Evolutionary conservation across 2,329 filamentous ascomycete species (phyloP), one percentile per base, ranked within the genome.

Genomic region (Sarocladium brachiariae): DNA sequence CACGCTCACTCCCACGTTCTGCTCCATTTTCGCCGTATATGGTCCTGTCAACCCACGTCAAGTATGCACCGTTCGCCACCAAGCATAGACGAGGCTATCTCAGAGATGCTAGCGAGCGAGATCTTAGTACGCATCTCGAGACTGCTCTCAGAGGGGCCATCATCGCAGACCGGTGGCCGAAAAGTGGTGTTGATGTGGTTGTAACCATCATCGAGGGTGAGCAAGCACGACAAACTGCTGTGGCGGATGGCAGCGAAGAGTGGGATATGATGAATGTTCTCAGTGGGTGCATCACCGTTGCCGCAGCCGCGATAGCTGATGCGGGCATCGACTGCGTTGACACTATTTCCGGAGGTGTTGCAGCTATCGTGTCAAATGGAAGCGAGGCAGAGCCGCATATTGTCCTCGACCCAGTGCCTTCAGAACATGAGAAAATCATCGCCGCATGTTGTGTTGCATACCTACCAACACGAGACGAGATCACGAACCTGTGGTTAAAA

Each of bases 291-390:
- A 90, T 99, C 59, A 97, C 90, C 1, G 92, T 95, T 51, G 89
- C 92, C 9, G 91, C 90, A 50, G 92, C 92, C 9, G 93, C 93
- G 13, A 83, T 99, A 62, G 87, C 87, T 2, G 93, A 99, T 70
- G 93, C 93, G 1, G 90, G 90, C 8, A 96, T 99, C 54, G 93
- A 99, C 64, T 96, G 90, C 63, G 84, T 97, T 45, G 93, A 96
- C 70, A 79, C 92, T 27, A 85, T 96, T 16, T 81, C 87, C 25
- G 93, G 91, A 9, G 93, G 93, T 24, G 89, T 97, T 35, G 90
- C 92, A 25, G 92, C 89, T 3, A 68, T 95, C 45, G 83, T 93
- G 13, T 64, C 67, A 56, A 55, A 58, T 2, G 61, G 63, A 53
- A 58, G 64, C 48, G 57, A 59, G 23, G 58, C 62, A 18, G 54